Percentiles rank a stretch among this genome's conserved stretches.
phyloP scores from a whole-genome alignment of 139 green algal species.

The Asterochloris sp. region DNA sequence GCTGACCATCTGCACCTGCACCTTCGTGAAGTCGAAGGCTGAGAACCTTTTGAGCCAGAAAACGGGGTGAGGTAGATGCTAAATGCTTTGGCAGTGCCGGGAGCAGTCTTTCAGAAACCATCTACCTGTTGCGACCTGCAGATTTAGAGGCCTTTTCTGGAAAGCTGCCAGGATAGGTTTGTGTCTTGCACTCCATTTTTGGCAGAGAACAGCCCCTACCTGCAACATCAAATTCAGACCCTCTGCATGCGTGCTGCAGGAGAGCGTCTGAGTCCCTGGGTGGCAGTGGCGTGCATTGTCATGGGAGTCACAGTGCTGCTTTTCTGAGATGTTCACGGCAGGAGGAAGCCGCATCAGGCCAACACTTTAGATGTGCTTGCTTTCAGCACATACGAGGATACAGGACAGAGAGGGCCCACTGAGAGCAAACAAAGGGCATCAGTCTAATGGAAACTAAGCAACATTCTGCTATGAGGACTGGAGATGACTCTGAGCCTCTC shows the following conservation, averaged over 20 bases:
- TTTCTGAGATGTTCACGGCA: background rate
- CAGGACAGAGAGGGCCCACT: too few species aligned
- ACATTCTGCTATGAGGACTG: slow-evolving; percentile 13
- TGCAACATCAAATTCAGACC: background rate
- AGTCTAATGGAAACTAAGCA: background rate
- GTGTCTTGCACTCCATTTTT: background rate
- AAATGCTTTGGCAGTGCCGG: background rate
- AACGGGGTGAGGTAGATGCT: slow-evolving; percentile 54
- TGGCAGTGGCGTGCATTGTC: slow-evolving; percentile 54
- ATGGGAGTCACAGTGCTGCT: slow-evolving; percentile 69
- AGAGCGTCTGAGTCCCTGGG: slow-evolving; percentile 75
- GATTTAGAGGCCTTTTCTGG: slow-evolving; percentile 85
- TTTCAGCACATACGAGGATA: too few species aligned
- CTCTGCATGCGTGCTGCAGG: slow-evolving; percentile 34
- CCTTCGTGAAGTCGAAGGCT: slow-evolving; percentile 87
- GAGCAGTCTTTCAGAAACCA: background rate
- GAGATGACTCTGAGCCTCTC: slow-evolving; percentile 65
- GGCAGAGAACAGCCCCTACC: background rate
- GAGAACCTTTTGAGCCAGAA: slow-evolving; percentile 58
- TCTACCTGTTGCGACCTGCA: slow-evolving; percentile 20
- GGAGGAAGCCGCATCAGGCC: background rate
- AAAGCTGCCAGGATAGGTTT: slow-evolving; percentile 81
- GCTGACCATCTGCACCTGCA: slow-evolving; percentile 95
- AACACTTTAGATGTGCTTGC: too few species aligned
- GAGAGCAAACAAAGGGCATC: too few species aligned